phyloP scores from a whole-genome alignment of 345 rosid species.

The Raphanus sativus region DNA sequence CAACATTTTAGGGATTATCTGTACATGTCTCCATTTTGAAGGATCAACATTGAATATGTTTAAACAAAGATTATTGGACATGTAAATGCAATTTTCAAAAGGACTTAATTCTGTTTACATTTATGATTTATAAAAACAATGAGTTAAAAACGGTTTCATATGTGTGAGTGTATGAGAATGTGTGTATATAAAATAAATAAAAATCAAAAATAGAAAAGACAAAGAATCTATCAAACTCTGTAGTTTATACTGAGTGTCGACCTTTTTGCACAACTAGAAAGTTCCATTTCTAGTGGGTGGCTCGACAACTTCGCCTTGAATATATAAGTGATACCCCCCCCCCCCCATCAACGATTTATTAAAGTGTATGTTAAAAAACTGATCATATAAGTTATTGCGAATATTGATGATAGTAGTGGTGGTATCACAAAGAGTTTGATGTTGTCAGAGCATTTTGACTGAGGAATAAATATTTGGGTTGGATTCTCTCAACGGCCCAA shows the following conservation, averaged over 20 bases:
- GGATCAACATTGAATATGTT: neutral
- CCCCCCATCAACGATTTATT: neutral
- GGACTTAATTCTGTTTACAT: neutral
- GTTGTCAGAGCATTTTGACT: slow-evolving; percentile 30
- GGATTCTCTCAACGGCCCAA: slow-evolving; percentile 25
- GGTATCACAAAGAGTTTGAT: neutral
- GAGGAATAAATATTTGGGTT: slow-evolving; percentile 25
- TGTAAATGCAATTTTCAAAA: neutral
- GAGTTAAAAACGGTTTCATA: neutral
- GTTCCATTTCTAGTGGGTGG: slow-evolving; percentile 29
- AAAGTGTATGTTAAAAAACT: neutral
- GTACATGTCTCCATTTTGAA: neutral
- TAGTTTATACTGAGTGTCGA: slow-evolving; percentile 31
- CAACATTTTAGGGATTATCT: neutral
- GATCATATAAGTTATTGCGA: neutral
- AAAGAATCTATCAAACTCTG: slow-evolving; percentile 29
- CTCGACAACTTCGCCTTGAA: slow-evolving; percentile 10
- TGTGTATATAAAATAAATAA: neutral
- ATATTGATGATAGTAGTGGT: slow-evolving; percentile 15
- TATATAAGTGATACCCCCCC: neutral
- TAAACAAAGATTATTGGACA: neutral
- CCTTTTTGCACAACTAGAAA: slow-evolving; percentile 27
- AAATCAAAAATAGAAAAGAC: slow-evolving; percentile 4
- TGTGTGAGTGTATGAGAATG: neutral
- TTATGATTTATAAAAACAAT: neutral